These are phyloP conservation scores for Teunomyces pallodes DNA, from an alignment of 805 yeast species.

Conservation along the genomic window DNA sequence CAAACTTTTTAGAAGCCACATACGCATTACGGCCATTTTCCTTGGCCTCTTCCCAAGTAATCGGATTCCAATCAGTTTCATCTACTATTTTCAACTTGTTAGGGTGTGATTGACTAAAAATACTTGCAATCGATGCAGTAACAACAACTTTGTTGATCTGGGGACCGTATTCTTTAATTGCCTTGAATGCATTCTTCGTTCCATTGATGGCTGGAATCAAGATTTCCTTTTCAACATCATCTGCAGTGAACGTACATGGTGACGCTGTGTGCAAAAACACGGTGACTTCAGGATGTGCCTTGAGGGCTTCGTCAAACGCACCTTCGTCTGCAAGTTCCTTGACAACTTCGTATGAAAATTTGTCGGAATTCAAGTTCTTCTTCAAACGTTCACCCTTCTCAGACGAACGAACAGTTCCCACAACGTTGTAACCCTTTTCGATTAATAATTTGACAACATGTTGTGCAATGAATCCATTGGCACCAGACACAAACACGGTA, in stretches of 20 bases:
- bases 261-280: conserved; percentile 49
- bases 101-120: no score
- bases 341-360: conserved; percentile 29
- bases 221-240: conserved; percentile 18
- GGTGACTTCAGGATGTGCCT: conserved; percentile 38
- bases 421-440: conserved; percentile 40
- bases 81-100: conserved; percentile 11
- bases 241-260: conserved; percentile 31
- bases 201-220: conserved; percentile 30
- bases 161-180: conserved; percentile 15
- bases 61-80: conserved; percentile 54
- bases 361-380: conserved; percentile 8
- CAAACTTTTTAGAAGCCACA: conserved; percentile 49
- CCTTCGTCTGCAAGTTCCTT: conserved; percentile 24
- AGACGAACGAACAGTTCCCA: conserved; percentile 48
- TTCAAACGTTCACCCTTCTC: conserved; percentile 17
- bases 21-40: conserved; percentile 20
- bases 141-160: conserved; percentile 14
- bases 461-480: conserved; percentile 50
- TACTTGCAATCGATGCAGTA: no score
- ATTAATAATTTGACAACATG: conserved; percentile 43
- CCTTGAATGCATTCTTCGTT: conserved; percentile 20
- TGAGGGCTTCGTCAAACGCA: conserved; percentile 49
- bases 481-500: conserved; percentile 47
- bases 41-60: conserved; percentile 48